Percentiles rank a stretch among this genome's conserved stretches.
Conservation (phyloP, 1,139 yeast genomes). For the Pichia sp. region DNA sequence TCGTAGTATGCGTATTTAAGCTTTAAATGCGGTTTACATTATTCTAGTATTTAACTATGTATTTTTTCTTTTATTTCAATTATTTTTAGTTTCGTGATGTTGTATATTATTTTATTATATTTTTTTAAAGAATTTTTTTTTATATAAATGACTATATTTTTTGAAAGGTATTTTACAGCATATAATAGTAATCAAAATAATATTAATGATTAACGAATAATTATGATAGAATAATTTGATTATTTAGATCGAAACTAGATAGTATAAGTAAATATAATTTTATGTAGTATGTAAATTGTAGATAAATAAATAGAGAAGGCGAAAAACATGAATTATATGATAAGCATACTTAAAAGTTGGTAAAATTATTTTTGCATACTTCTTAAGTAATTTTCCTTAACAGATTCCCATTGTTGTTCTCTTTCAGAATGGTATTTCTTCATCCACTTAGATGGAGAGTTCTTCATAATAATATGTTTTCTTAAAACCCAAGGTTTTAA, state of each 20-base stretch:
- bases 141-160: no score
- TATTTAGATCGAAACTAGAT: no score
- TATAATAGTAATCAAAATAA: no score
- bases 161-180: no score
- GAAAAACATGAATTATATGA: slow-evolving; percentile 10
- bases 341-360: not conserved
- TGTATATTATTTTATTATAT: no score
- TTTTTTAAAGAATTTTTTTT: not conserved
- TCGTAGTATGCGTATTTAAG: slow-evolving; percentile 49
- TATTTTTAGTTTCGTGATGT: not conserved
- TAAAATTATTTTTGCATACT: slow-evolving; percentile 29
- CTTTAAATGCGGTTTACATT: no score
- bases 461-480: slow-evolving; percentile 33
- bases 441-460: slow-evolving; percentile 32
- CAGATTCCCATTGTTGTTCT: slow-evolving; percentile 50
- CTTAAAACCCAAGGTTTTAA: slow-evolving; percentile 32
- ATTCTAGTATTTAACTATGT: not conserved
- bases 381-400: slow-evolving; percentile 53
- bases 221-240: no score
- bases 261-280: no score
- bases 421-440: slow-evolving; percentile 34
- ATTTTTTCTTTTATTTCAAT: slow-evolving; percentile 1
- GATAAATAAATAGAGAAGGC: slow-evolving; percentile 2
- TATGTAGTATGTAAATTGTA: no score
- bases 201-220: no score